Evolutionary conservation across 257 asterid genomes (phyloP).

Genomic region (Agastache rugosa): DNA sequence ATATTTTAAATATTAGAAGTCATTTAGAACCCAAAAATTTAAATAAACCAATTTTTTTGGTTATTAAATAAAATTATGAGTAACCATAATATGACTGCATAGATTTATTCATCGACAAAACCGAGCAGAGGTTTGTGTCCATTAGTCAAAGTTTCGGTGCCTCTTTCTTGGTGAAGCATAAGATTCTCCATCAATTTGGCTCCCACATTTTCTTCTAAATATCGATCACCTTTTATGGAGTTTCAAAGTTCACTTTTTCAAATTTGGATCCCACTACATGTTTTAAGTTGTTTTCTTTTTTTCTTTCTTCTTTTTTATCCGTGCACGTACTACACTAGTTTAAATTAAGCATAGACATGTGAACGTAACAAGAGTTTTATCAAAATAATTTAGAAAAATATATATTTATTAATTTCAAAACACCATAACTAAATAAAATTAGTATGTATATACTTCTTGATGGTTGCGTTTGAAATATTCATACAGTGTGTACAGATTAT

Average conservation of each 20-base stretch:
- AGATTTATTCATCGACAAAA: no score
- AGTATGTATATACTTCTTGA: no score
- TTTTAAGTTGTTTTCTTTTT: neutral
- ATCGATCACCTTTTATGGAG: constrained; percentile 43
- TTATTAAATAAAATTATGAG: no score
- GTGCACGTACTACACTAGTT: neutral
- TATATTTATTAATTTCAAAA: no score
- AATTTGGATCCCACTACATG: constrained; percentile 16
- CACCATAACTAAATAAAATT: no score
- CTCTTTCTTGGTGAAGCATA: constrained; percentile 69
- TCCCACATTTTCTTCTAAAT: constrained; percentile 42
- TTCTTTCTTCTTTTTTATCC: neutral
- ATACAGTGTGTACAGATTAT: neutral
- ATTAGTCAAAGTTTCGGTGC: constrained; percentile 81
- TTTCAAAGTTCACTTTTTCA: constrained; percentile 44
- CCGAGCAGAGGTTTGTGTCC: neutral
- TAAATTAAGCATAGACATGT: neutral
- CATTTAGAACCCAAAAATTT: no score
- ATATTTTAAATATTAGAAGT: no score
- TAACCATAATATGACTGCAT: no score
- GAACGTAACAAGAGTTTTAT: no score
- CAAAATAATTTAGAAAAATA: no score
- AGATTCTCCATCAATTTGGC: constrained; percentile 54
- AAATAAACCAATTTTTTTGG: no score
- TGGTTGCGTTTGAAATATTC: neutral